These are phyloP conservation scores for Phytopythium oedochilum DNA, from an alignment of 352 stramenopile genomes.

Conservation along the genomic window DNA sequence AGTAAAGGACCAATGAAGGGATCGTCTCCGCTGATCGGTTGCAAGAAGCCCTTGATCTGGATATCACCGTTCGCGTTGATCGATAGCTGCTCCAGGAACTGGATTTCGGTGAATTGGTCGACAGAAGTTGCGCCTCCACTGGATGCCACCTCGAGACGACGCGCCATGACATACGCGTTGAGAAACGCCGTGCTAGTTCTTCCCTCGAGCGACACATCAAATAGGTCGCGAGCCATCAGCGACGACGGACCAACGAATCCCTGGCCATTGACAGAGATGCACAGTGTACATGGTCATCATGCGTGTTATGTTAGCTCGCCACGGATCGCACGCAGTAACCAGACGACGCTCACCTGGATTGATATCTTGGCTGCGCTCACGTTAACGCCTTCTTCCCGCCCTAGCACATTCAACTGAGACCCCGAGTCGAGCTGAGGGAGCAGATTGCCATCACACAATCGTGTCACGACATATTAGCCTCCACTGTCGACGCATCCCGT, in stretches of 20 bases:
- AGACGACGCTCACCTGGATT: constrained; percentile 41
- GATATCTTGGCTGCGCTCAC: constrained; percentile 38
- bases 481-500: background rate
- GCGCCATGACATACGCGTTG: constrained; percentile 39
- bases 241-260: constrained; percentile 49
- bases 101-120: constrained; percentile 70
- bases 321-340: too few relatives aligned
- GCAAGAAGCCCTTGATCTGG: constrained; percentile 40
- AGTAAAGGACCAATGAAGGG: background rate
- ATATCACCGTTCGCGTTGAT: constrained; percentile 22
- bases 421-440: constrained; percentile 35
- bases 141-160: constrained; percentile 28
- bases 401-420: constrained; percentile 41
- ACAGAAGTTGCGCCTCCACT: constrained; percentile 21
- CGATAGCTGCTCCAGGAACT: constrained; percentile 37
- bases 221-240: constrained; percentile 28
- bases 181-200: constrained; percentile 34
- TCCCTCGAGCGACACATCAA: constrained; percentile 28
- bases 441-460: constrained; percentile 1
- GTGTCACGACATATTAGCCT: constrained; percentile 7
- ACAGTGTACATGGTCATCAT: background rate
- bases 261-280: constrained; percentile 9
- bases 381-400: constrained; percentile 21
- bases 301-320: background rate
- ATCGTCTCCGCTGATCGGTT: constrained; percentile 23